Base-by-base conservation (phyloP, 768 basidiomycete species). In the Holtermannia corniformis region DNA sequence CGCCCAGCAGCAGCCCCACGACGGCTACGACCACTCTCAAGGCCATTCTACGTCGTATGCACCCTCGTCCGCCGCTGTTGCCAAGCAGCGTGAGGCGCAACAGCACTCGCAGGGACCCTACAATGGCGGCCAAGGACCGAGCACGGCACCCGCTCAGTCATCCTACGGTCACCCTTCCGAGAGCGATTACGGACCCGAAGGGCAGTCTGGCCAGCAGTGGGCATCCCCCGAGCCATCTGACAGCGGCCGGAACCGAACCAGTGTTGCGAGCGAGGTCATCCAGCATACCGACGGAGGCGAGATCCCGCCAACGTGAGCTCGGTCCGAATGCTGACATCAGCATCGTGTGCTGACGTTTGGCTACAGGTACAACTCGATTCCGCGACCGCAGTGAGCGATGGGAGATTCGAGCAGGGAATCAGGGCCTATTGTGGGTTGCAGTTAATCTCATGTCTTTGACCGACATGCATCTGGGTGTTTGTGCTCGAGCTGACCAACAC, bases 241-340 rank as follows among this genome's bases (percentile, higher is more conserved):
- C 57, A 24, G 40, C 42, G 28, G 23, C 43, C 19, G 41, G 49
- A 68, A 43, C 67, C 65, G 52, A 63, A 64, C 20, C 62, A 68
- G 57, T 3, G 52, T 55, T 19, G 25, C 56, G 11, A 53, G 56
- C 19, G 41, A 41, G 13, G 61, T 47, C 12, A 51, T 58, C 32
- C 44, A 49, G 13, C 47, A 32, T 12, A 19, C 54, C 5, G 55
- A 56, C 5, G 42, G 28, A 11, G 37, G 47, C 10, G 63, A 68
- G 62, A 65, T 68, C 22, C 67, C 67, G 20, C 67, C 67, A 32
- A 61, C 60, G 67, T 68, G 51, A 62, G 67, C 60, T 22, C 37
- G 5, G n/a, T 5, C 20, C 16, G 24, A 37, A 19, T 47, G 20
- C 25, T 20, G 11, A 11, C 10, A 11, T 44, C 44, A 47, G 24